Base-by-base conservation (phyloP, 805 yeast species). In the Starmerella stellata region DNA sequence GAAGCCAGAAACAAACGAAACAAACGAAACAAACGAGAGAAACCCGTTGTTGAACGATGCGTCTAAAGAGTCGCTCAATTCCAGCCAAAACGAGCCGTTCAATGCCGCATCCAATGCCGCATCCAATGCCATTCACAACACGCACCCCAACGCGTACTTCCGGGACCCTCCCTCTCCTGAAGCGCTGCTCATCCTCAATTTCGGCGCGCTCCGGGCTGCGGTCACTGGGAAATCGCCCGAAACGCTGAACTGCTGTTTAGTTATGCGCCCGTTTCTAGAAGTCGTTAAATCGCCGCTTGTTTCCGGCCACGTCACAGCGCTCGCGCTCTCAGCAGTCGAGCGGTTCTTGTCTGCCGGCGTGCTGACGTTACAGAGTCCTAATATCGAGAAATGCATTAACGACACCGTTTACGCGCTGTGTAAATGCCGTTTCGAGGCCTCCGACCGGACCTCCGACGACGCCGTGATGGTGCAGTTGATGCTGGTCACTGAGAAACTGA, bases 391-490 rank as follows among this genome's bases (percentile, higher is more conserved):
- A 35, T 68, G 78, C 1, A 58, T 80, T 44, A 68, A 73, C 15
- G 81, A 79, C 51, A 66, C 78, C 35, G 69, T 76, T 8, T 70
- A 71, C 44, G 71, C 95, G 0, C 65, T 90, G 44, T 80, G 96
- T 1, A 94, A 82, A 54, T 90, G 96, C 59, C 71, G 94, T 34
- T 90, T 90, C 55, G 95, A 90, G 62, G 94, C 94, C 2, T 78
- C 90, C 0, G 95, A 85, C 53, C 93, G 82, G 55, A 69, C 77
- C 27, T 77, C 81, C 32, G 96, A 90, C 59, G 98, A 90, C 55
- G 79, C 92, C 0, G 87, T 90, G 3, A 62, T 90, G 34, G 65
- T 87, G 37, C 80, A 80, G 52, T 93, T 90, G 17, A 69, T 90
- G 44, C 65, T 77, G 33, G 62, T 87, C 20, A 63, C 87, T 49